Conservation (phyloP, 345 rosid species). For the Eucalyptus paniculata region DNA sequence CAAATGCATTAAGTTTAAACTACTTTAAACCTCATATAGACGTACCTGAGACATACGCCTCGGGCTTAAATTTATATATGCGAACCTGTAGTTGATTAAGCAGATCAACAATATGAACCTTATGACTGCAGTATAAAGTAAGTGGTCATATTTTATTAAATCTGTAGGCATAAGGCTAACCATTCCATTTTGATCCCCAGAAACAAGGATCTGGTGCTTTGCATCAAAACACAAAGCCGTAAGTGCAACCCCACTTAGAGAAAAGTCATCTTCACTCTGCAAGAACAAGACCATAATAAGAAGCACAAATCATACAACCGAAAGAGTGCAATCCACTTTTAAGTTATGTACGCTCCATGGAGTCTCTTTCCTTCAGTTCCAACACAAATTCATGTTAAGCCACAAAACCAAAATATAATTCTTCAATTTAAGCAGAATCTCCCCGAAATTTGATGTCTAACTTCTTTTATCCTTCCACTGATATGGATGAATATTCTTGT, state of each 20-base stretch:
- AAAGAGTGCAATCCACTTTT: neutral
- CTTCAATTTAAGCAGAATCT: neutral
- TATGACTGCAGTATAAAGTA: neutral
- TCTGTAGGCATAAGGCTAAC: conserved; percentile 12
- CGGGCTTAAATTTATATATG: conserved; percentile 62
- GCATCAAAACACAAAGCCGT: conserved; percentile 58
- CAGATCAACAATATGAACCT: neutral
- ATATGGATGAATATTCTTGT: neutral
- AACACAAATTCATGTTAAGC: neutral
- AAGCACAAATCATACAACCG: neutral
- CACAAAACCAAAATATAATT: neutral
- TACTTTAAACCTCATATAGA: conserved; percentile 53
- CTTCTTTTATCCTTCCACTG: neutral
- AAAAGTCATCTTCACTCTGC: conserved; percentile 65
- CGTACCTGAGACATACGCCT: conserved; percentile 55
- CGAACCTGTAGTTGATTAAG: conserved; percentile 40
- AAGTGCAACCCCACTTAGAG: conserved; percentile 49
- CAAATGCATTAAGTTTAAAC: neutral
- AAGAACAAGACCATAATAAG: neutral
- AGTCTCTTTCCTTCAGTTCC: neutral
- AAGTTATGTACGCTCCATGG: neutral
- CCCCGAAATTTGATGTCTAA: neutral
- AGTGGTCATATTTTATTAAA: neutral
- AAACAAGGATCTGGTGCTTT: conserved; percentile 39
- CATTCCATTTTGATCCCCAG: conserved; percentile 81